phyloP scores from a whole-genome alignment of 2,329 filamentous ascomycete species.

The Calonectria pseudoturangicola region DNA sequence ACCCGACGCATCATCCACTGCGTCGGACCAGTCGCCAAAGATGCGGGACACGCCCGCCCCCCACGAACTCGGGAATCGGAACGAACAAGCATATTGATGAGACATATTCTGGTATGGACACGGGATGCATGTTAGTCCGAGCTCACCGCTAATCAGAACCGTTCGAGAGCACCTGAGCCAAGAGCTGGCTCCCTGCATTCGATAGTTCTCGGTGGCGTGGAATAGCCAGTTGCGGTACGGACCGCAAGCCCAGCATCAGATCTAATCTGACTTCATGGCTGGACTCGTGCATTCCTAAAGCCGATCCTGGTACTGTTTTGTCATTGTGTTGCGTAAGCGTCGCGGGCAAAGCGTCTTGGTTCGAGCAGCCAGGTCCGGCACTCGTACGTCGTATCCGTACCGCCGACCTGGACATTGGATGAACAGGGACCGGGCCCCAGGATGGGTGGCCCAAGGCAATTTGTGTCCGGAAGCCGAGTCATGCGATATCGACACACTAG shows the following conservation, averaged over 20 bases:
- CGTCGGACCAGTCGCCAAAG: neutral
- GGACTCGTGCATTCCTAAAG: neutral
- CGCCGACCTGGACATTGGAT: conserved; percentile 14
- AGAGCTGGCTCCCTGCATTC: neutral
- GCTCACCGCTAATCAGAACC: conserved; percentile 7
- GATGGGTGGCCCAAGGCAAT: neutral
- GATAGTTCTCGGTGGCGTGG: neutral
- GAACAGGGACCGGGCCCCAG: neutral
- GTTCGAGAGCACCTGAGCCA: conserved; percentile 6
- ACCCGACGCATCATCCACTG: conserved; percentile 14
- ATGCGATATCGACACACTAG: conserved; percentile 16
- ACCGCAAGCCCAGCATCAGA: neutral
- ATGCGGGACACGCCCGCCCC: neutral
- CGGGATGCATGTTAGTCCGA: neutral
- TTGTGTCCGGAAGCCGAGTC: conserved; percentile 7
- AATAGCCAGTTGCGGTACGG: conserved; percentile 10
- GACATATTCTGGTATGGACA: neutral
- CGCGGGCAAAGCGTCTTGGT: neutral
- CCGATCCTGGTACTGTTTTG: neutral
- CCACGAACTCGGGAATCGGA: neutral
- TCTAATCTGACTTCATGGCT: neutral
- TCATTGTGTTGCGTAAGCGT: neutral
- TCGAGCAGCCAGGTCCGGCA: neutral
- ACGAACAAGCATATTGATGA: conserved; percentile 1
- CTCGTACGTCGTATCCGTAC: conserved; percentile 20